phyloP scores from a whole-genome alignment of 495 filamentous ascomycete species.

The Elasticomyces elasticus region DNA sequence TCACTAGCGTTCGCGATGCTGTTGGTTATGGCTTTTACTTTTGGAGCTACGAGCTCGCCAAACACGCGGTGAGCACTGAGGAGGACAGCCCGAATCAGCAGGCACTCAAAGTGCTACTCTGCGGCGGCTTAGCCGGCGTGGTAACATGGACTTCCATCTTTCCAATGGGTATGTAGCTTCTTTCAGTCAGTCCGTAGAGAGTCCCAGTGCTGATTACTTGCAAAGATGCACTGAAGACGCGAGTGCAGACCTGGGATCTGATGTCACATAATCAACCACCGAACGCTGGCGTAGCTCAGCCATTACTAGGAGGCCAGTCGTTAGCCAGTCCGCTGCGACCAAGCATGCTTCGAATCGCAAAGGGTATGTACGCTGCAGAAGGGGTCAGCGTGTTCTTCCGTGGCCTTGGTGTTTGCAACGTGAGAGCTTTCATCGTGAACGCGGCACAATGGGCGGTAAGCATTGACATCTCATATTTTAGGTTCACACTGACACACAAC shows the following conservation, averaged over 20 bases:
- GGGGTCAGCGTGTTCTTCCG: slow-evolving; percentile 63
- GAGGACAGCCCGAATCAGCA: slow-evolving; percentile 38
- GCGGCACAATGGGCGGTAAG: slow-evolving; percentile 64
- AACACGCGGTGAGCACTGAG: slow-evolving; percentile 38
- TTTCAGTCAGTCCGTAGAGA: background rate
- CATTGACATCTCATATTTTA: background rate
- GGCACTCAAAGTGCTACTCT: slow-evolving; percentile 59
- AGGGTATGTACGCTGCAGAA: slow-evolving; percentile 51
- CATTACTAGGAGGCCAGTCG: slow-evolving; percentile 30
- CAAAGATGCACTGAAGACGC: slow-evolving; percentile 73
- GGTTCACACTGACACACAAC: slow-evolving; percentile 1
- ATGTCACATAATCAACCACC: background rate
- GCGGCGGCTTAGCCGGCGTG: slow-evolving; percentile 75
- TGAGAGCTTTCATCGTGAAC: slow-evolving; percentile 79
- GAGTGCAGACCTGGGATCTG: slow-evolving; percentile 52
- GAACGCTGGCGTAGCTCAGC: slow-evolving; percentile 1
- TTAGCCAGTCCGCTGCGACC: slow-evolving; percentile 23
- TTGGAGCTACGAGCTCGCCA: slow-evolving; percentile 71
- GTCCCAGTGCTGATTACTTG: background rate
- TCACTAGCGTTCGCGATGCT: slow-evolving; percentile 72
- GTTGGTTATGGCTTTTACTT: slow-evolving; percentile 93
- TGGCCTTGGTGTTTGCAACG: slow-evolving; percentile 67
- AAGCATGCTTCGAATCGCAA: slow-evolving; percentile 53
- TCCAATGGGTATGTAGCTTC: slow-evolving; percentile 43
- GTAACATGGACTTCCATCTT: slow-evolving; percentile 81